Percentiles rank a stretch among this genome's conserved stretches.
These are phyloP conservation scores for Marasmius fiardii DNA, from an alignment of 1,284 basidiomycete genomes.

Conservation along the genomic window DNA sequence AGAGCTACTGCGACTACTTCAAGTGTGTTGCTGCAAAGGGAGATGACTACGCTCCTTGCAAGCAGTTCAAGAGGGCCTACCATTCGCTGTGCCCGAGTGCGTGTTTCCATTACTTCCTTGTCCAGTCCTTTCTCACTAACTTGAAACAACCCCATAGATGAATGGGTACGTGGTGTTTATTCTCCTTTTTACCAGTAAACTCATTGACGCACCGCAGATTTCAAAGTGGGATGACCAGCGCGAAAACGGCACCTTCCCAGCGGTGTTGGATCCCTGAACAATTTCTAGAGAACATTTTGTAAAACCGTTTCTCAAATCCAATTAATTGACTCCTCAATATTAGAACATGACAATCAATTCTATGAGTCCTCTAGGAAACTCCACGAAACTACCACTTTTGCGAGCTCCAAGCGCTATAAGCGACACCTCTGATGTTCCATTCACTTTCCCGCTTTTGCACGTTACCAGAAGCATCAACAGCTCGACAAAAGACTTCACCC, in stretches of 20 bases:
- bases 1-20: slow-evolving; percentile 98
- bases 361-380: too few relatives aligned
- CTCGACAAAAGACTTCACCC: slow-evolving; percentile 40
- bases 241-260: slow-evolving; percentile 90
- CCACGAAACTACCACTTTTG: slow-evolving; percentile 28
- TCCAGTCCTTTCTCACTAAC: slow-evolving; percentile 8
- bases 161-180: slow-evolving; percentile 58
- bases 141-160: slow-evolving; percentile 46
- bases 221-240: slow-evolving; percentile 90
- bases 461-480: slow-evolving; percentile 39
- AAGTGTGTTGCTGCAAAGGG: slow-evolving; percentile 97
- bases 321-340: not conserved
- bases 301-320: not conserved
- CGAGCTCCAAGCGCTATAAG: slow-evolving; percentile 48
- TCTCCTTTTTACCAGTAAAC: slow-evolving; percentile 5
- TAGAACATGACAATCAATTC: not conserved
- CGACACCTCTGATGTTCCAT: slow-evolving; percentile 63
- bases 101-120: slow-evolving; percentile 32
- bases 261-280: slow-evolving; percentile 71
- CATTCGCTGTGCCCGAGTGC: slow-evolving; percentile 96
- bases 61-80: slow-evolving; percentile 98
- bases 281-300: not conserved
- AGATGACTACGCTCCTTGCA: slow-evolving; percentile 96
- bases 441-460: slow-evolving; percentile 42
- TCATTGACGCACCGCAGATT: slow-evolving; percentile 49